phyloP scores from a whole-genome alignment of 192 early-diverging fungal genomes.

The Backusella australiensis region DNA sequence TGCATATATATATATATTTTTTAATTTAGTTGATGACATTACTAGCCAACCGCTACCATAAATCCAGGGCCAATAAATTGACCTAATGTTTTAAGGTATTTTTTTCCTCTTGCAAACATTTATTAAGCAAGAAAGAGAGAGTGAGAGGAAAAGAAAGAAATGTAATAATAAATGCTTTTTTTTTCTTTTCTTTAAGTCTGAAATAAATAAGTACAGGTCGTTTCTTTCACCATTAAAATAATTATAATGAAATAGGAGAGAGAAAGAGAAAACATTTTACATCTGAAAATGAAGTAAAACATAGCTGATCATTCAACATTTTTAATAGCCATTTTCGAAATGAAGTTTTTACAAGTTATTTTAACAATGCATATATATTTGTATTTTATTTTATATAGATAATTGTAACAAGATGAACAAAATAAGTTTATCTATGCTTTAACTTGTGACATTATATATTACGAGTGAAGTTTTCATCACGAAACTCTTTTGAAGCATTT shows the following conservation, averaged over 20 bases:
- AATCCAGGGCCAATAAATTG: slow-evolving; percentile 35
- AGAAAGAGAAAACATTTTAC: neutral
- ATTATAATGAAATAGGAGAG: neutral
- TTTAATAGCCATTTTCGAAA: neutral
- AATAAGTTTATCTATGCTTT: too few species aligned
- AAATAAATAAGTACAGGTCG: neutral
- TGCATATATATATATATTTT: too few species aligned
- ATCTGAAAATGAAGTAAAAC: neutral
- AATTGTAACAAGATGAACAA: neutral
- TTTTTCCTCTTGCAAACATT: neutral
- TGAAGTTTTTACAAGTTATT: neutral
- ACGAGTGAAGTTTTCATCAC: too few species aligned
- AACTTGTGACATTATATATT: too few species aligned
- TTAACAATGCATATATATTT: neutral
- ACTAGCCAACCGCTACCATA: slow-evolving; percentile 35
- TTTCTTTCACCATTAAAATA: neutral
- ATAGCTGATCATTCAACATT: neutral
- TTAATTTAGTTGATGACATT: neutral
- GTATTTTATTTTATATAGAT: neutral
- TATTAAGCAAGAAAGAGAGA: neutral
- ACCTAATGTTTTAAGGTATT: neutral
- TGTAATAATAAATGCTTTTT: neutral
- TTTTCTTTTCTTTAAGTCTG: neutral
- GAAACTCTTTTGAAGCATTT: too few species aligned
- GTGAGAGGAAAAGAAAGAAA: neutral